Conservation (phyloP, 805 yeast species). For the Candida bentonensis region DNA sequence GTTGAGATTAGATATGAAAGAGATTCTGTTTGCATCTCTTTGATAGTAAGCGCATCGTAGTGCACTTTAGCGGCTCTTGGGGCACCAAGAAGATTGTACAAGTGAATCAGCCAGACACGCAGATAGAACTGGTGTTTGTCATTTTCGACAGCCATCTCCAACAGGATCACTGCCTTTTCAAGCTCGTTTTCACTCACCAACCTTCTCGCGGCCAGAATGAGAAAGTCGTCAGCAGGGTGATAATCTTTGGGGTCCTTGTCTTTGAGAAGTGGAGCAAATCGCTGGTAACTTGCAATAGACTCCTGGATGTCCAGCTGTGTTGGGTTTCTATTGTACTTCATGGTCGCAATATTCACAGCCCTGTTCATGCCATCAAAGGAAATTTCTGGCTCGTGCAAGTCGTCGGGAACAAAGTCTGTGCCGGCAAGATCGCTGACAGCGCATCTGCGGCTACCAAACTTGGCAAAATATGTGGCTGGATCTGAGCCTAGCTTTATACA, state of each 20-base stretch:
- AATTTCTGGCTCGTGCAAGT: constrained; percentile 3
- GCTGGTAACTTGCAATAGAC: constrained; percentile 27
- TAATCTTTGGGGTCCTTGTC: constrained; percentile 49
- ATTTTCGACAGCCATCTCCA: constrained; percentile 39
- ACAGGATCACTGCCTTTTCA: constrained; percentile 32
- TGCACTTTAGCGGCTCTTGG: constrained; percentile 35
- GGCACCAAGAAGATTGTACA: constrained; percentile 48
- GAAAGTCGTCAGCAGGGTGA: constrained; percentile 52
- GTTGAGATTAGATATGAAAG: constrained; percentile 36
- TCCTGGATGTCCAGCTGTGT: constrained; percentile 17
- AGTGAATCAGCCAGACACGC: constrained; percentile 52
- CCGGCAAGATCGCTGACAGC: constrained; percentile 46
- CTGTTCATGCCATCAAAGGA: constrained; percentile 4
- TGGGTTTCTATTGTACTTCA: constrained; percentile 21
- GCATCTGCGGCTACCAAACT: constrained; percentile 44
- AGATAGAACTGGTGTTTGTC: constrained; percentile 68
- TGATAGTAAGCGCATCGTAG: constrained; percentile 45
- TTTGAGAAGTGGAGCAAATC: constrained; percentile 24
- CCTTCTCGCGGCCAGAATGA: constrained; percentile 35
- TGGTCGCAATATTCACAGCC: constrained; percentile 34
- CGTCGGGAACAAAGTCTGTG: constrained; percentile 13
- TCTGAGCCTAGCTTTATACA: constrained; percentile 30
- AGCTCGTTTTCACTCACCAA: constrained; percentile 15
- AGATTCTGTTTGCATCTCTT: constrained; percentile 65
- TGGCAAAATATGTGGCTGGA: constrained; percentile 26